Percentiles rank a stretch among this genome's conserved stretches.
Conservation (phyloP, 2,329 filamentous ascomycete species). For the Chaetomium sp. region DNA sequence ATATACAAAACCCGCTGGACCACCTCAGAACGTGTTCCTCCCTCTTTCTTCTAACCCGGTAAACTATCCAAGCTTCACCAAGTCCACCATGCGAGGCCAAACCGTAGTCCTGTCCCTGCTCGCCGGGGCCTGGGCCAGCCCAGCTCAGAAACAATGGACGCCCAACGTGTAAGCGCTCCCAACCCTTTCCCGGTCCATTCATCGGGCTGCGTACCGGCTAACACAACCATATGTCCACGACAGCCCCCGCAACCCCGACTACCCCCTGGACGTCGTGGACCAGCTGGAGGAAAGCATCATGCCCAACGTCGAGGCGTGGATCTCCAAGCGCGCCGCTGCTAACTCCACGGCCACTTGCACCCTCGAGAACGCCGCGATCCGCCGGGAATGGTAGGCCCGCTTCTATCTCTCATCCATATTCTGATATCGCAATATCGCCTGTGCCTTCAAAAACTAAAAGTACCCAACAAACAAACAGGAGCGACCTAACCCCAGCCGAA, state of each 20-base stretch:
- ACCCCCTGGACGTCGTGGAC: conserved; percentile 27
- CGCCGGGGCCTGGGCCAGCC: background rate
- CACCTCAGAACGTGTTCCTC: no score
- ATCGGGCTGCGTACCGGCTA: background rate
- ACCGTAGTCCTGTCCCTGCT: conserved; percentile 9
- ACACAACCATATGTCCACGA: background rate
- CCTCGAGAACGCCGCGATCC: conserved; percentile 24
- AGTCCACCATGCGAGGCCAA: conserved; percentile 4
- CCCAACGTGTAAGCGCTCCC: conserved; percentile 3
- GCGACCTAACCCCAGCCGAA: conserved; percentile 22
- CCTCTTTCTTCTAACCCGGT: background rate
- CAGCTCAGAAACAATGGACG: conserved; percentile 5
- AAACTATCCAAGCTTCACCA: background rate
- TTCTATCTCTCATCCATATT: background rate
- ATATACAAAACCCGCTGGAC: no score
- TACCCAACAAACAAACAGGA: conserved; percentile 19
- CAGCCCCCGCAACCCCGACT: conserved; percentile 23
- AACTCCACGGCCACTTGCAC: conserved; percentile 24
- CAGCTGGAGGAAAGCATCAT: conserved; percentile 24
- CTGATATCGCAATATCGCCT: background rate
- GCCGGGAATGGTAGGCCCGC: conserved; percentile 23
- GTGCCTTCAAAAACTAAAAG: background rate
- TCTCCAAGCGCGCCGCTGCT: conserved; percentile 24
- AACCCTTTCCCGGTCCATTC: background rate
- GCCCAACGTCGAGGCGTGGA: conserved; percentile 25